Evolutionary conservation across 2,329 filamentous ascomycete genomes (phyloP).

Genomic region (Tolypocladium inflatum): DNA sequence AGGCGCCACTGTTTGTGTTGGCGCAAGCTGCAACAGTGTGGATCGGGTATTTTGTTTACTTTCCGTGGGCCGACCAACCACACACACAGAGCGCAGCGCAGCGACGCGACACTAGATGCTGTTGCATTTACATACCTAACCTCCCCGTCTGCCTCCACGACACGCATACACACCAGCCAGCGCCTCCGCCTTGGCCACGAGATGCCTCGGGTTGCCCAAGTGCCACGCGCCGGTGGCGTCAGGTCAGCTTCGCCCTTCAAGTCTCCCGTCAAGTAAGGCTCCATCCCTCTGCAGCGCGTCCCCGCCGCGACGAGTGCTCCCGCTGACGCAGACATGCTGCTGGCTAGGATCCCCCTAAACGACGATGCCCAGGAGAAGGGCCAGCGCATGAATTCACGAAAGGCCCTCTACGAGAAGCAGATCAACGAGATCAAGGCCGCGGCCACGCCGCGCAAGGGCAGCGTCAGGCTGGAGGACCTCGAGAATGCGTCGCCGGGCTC

Average conservation of each 20-base stretch:
- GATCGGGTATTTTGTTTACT: slow-evolving; percentile 10
- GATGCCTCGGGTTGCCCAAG: slow-evolving; percentile 52
- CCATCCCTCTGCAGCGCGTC: not conserved
- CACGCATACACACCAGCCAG: slow-evolving; percentile 3
- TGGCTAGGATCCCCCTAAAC: slow-evolving; percentile 77
- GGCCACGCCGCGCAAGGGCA: slow-evolving; percentile 58
- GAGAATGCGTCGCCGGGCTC: slow-evolving; percentile 48
- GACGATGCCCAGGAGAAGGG: slow-evolving; percentile 92
- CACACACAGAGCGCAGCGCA: not conserved
- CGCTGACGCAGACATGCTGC: slow-evolving; percentile 5
- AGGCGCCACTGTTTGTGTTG: not conserved
- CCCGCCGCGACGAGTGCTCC: not conserved
- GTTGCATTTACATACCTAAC: not conserved
- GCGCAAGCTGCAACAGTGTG: not conserved
- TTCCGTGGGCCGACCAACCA: slow-evolving; percentile 3
- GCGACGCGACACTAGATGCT: not conserved
- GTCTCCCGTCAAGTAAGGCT: slow-evolving; percentile 44
- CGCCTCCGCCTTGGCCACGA: slow-evolving; percentile 11
- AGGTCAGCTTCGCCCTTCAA: slow-evolving; percentile 46
- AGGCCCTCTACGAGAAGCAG: slow-evolving; percentile 81
- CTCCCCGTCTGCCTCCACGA: not conserved
- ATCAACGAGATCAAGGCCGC: slow-evolving; percentile 77
- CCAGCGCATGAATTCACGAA: slow-evolving; percentile 74
- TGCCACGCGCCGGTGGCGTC: slow-evolving; percentile 37
- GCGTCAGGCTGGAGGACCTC: slow-evolving; percentile 47